These are phyloP conservation scores for Sporothrix globosa DNA, from an alignment of 2,329 filamentous ascomycete species.

Conservation along the genomic window DNA sequence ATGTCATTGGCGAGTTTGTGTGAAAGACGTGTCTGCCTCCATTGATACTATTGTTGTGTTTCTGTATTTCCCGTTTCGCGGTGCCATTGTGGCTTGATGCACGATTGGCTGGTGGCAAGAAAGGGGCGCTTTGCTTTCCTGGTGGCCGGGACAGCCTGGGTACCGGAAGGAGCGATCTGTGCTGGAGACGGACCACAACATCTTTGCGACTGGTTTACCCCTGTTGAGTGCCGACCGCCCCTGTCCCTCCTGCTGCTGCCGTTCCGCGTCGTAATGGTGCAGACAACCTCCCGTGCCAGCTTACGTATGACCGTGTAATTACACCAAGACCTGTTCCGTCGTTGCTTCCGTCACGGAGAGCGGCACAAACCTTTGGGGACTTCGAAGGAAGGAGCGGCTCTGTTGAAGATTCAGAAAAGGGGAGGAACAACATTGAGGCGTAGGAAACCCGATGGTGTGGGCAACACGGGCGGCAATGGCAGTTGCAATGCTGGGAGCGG, in stretches of 20 bases:
- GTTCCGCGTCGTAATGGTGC: not conserved
- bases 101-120: slow-evolving; percentile 11
- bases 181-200: not conserved
- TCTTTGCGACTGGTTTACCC: not conserved
- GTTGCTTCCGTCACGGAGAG: slow-evolving; percentile 14
- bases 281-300: not conserved
- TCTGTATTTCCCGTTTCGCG: no score
- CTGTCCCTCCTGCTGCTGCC: slow-evolving; percentile 3
- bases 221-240: slow-evolving; percentile 14
- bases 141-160: not conserved
- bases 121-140: not conserved
- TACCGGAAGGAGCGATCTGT: slow-evolving; percentile 15
- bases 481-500: slow-evolving; percentile 17
- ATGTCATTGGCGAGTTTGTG: no score
- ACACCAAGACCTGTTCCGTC: not conserved
- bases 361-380: not conserved
- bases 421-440: not conserved
- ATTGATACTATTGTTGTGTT: no score
- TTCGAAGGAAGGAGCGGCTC: not conserved
- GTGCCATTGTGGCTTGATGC: not conserved
- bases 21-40: no score
- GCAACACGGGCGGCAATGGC: slow-evolving; percentile 19
- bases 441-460: slow-evolving; percentile 20
- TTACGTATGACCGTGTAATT: not conserved
- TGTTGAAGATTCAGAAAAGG: not conserved